A percentile compares a stretch with the other conserved stretches of the same genome.
These are phyloP conservation scores for Camellia oleifera DNA, from an alignment of 179 eudicot species.

Conservation along the genomic window DNA sequence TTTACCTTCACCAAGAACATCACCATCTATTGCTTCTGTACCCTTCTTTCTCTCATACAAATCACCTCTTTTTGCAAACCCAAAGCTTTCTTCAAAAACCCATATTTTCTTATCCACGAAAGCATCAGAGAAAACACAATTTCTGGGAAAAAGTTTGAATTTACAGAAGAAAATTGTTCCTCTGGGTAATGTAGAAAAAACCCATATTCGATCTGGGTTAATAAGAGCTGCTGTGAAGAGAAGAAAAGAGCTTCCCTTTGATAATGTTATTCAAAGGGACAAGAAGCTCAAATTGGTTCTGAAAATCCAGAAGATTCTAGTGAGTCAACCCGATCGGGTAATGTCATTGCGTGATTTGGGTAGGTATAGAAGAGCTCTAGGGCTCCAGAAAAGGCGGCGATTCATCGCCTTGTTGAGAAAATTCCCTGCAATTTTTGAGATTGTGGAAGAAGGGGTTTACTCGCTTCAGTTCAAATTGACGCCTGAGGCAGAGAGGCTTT, in stretches of 20 bases:
- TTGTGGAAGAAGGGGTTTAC: constrained; percentile 88
- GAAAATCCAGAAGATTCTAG: constrained; percentile 72
- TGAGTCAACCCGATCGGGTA: constrained; percentile 62
- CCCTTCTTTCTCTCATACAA: constrained; percentile 40
- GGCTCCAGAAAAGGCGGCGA: constrained; percentile 56
- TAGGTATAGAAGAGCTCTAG: constrained; percentile 62
- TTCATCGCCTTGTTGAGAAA: constrained; percentile 81
- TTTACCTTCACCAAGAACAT: constrained; percentile 35
- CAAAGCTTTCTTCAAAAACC: constrained; percentile 34
- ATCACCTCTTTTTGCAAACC: constrained; percentile 25
- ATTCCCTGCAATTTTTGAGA: constrained; percentile 84
- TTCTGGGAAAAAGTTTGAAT: constrained; percentile 38
- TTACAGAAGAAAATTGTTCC: constrained; percentile 12
- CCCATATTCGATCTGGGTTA: constrained; percentile 38
- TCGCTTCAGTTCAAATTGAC: constrained; percentile 73
- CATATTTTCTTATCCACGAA: constrained; percentile 18
- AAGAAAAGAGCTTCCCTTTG: constrained; percentile 87
- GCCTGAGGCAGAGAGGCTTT: constrained; percentile 90
- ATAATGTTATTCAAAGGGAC: constrained; percentile 87
- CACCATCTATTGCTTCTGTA: constrained; percentile 34
- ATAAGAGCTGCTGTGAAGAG: constrained; percentile 81
- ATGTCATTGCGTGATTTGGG: constrained; percentile 85
- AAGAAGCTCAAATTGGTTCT: constrained; percentile 86
- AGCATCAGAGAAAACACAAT: constrained; percentile 32
- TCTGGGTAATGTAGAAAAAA: constrained; percentile 31